Evolutionary conservation across 2,329 filamentous ascomycete species (phyloP).

Genomic region (Cladosporium velox): DNA sequence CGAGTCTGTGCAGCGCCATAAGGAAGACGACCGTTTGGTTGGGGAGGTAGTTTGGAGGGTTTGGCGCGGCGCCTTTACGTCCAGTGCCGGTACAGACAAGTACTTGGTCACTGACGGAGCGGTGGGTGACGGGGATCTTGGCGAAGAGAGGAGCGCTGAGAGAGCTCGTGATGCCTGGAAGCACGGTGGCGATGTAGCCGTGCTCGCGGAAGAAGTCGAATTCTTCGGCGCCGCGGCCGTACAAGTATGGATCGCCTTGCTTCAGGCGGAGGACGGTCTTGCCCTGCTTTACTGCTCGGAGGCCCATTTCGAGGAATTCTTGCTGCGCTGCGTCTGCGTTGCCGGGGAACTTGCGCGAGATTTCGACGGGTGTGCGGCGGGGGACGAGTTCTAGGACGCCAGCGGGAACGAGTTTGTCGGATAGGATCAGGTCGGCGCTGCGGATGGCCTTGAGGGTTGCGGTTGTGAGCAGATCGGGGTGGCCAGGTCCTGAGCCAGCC

Average conservation of each 20-base stretch:
- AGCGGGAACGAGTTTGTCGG: conserved; percentile 82
- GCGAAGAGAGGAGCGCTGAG: conserved; percentile 87
- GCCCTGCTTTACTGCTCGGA: conserved; percentile 68
- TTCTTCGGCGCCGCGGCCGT: conserved; percentile 92
- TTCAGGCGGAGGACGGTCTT: conserved; percentile 86
- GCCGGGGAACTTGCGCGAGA: conserved; percentile 95
- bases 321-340: conserved; percentile 93
- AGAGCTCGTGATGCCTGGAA: conserved; percentile 89
- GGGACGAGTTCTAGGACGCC: conserved; percentile 87
- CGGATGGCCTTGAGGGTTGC: conserved; percentile 77
- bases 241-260: conserved; percentile 95
- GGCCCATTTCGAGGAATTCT: conserved; percentile 78
- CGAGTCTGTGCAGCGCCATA: conserved; percentile 89
- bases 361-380: conserved; percentile 82
- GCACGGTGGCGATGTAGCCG: conserved; percentile 67
- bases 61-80: conserved; percentile 78
- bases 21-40: conserved; percentile 87
- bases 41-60: conserved; percentile 75
- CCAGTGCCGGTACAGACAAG: conserved; percentile 96
- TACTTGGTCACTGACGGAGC: conserved; percentile 87
- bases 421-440: conserved; percentile 74
- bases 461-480: conserved; percentile 86
- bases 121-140: conserved; percentile 82
- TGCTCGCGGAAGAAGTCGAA: conserved; percentile 76
- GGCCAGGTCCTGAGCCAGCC: conserved; percentile 88